Base-by-base conservation (phyloP, 2,329 filamentous ascomycete genomes). In the Cadophora gregata region DNA sequence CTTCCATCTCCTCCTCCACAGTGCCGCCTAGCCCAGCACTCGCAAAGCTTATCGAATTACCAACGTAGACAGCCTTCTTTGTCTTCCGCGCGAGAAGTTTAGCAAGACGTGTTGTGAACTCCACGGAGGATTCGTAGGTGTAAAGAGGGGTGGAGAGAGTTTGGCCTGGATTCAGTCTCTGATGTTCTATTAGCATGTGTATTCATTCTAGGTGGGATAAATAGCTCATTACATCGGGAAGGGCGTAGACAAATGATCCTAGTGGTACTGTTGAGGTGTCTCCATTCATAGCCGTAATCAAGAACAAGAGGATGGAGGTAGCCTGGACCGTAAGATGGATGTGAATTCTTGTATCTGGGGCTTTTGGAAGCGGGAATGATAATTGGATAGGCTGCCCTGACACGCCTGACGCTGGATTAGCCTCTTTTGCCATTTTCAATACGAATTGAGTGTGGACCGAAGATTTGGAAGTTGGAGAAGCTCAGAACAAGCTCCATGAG, bases 1-100 rank as follows among this genome's bases (percentile, higher is more conserved):
- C 93, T 76, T 95, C 93, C 88, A 97, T 94, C 81, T 98, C 95
- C 82, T 98, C 96, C 76, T 97, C 94, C 7, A 95, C 88, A 0
- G 88, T 91, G 24, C 93, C 91, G 10, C 93, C 93, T 74, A 93
- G 86, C 1, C 90, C 91, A 6, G 89, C 85, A 74, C 84, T 88
- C 16, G 86, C 86, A 70, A 97, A 88, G 71, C 90, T 93, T 74
- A 96, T 88, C 38, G 93, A 97, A 76, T 92, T 96, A 25, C 92
- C 92, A 21, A 98, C 92, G 77, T 97, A 98, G n/a, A 92, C 89
- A 0, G 93, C 93, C 69, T 88, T 86, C 36, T 84, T 82, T 31
- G 89, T 86, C 72, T 87, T 90, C 63, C 88, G 87, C n/a, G 91
- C 92, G 16, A 98, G 80, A 1, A 97, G 85, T 78, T 92, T 96